phyloP scores from a whole-genome alignment of 495 filamentous ascomycete species.

The Tricharina praecox region DNA sequence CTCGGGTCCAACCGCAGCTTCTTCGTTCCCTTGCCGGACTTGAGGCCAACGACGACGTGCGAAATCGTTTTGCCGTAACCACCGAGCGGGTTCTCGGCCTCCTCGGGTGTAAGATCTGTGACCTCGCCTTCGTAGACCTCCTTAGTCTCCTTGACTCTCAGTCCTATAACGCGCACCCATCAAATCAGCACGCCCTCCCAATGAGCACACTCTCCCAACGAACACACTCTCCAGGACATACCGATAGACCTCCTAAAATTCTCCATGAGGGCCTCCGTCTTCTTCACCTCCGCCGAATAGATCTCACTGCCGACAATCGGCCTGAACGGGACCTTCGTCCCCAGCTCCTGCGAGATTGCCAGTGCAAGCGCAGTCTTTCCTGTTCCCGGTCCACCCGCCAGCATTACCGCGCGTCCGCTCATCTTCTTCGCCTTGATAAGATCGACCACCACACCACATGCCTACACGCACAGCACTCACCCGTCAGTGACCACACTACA shows the following conservation, averaged over 20 bases:
- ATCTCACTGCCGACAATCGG: constrained; percentile 91
- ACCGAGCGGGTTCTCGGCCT: constrained; percentile 65
- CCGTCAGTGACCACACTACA: too few species aligned
- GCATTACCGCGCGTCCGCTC: constrained; percentile 83
- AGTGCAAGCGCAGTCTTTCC: constrained; percentile 98
- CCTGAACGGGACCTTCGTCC: constrained; percentile 86
- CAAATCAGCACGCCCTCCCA: too few species aligned
- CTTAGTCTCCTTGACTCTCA: constrained; percentile 58
- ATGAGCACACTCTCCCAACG: too few species aligned
- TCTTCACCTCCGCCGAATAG: constrained; percentile 97
- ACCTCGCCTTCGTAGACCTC: constrained; percentile 5
- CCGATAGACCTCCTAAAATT: constrained; percentile 96
- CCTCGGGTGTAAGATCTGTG: constrained; percentile 6
- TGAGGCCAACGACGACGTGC: constrained; percentile 22
- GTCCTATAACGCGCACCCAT: too few species aligned
- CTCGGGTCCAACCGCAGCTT: constrained; percentile 96
- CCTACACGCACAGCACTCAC: not conserved
- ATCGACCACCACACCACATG: constrained; percentile 71
- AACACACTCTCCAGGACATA: too few species aligned
- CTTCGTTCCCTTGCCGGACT: constrained; percentile 86
- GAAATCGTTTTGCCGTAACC: constrained; percentile 87
- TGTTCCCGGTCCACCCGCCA: constrained; percentile 92
- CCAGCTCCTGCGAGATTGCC: constrained; percentile 94
- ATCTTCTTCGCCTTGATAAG: constrained; percentile 99
- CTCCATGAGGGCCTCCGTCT: constrained; percentile 93